Evolutionary conservation across 176 grass and related monocot species (phyloP), one percentile per base, ranked within the genome.

Genomic region (Carex scoparia): DNA sequence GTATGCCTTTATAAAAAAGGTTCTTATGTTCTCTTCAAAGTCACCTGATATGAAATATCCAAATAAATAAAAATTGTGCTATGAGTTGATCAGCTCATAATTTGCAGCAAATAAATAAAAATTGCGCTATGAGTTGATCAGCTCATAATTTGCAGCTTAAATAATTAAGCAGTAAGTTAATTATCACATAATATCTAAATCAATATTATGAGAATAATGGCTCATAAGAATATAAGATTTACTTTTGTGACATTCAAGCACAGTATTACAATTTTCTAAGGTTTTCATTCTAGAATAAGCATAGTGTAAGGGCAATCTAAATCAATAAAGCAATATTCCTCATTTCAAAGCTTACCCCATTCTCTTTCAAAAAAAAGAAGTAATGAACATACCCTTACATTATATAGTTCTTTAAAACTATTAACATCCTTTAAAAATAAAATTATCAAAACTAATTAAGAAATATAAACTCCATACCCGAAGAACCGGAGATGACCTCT

Each of bases 21-120:
- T 84, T 82, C 85, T 87, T 63, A 98, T 89, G 37, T 98, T 98
- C 87, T 93, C 95, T 83, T 93, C 95, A 33, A 89, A 93, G 67
- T 89, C 89, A 81, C 95, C 93, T 94, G 75, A 57, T 88, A 79
- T 33, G 30, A 51, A 37, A 68, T 3, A 1, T 15, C 31, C 31
- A 65, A 68, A 68, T 14, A 37, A 68, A 68, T 68, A 12, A 68
- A 68, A 14, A 15, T 68, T 37, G 31, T 68, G 60, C 5, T 62
- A 62, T 35, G 3, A 35, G 65, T 68, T 68, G 44, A 68, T 12
- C 11, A 16, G 31, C 30, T 68, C 4, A 35, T 35, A 2, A 68
- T 37, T 68, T 68, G 11, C 31, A 68, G 65, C 4, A 14, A 65
- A 68, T 12, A 68, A 11, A 0, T 23, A 23, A 23, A 68, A 14